Evolutionary conservation across 768 basidiomycete species (phyloP).

Genomic region (Lyophyllum decastes): DNA sequence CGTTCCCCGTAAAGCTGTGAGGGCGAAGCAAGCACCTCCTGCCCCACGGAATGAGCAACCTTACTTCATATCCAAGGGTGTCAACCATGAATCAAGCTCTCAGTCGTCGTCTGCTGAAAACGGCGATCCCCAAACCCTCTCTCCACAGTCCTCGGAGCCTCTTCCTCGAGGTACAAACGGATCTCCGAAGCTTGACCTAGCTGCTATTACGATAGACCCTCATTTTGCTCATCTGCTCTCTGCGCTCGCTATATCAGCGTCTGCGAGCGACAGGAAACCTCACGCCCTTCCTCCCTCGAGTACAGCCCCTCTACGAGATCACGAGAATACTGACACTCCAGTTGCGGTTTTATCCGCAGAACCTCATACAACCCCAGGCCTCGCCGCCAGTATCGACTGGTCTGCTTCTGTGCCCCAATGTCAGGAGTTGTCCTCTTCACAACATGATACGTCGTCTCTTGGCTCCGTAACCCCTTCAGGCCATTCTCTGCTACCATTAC

Average conservation of each 20-base stretch:
- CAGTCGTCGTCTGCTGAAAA: conserved; percentile 64
- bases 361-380: background rate
- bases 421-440: conserved; percentile 1
- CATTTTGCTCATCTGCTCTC: conserved; percentile 71
- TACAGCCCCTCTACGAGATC: conserved; percentile 8
- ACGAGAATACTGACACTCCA: conserved; percentile 20
- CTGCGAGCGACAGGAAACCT: conserved; percentile 8
- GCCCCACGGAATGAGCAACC: background rate
- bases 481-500: background rate
- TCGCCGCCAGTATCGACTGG: conserved; percentile 19
- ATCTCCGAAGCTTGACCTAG: conserved; percentile 20
- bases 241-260: conserved; percentile 60
- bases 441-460: background rate
- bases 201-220: conserved; percentile 52
- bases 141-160: conserved; percentile 54
- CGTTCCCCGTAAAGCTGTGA: conserved; percentile 37
- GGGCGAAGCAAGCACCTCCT: conserved; percentile 23
- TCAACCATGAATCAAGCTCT: conserved; percentile 65
- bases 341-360: conserved; percentile 21
- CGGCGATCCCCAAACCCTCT: conserved; percentile 63
- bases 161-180: conserved; percentile 33
- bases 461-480: background rate
- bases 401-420: conserved; percentile 6
- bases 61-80: conserved; percentile 24
- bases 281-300: conserved; percentile 12